Conservation (phyloP, 306 rosid species). For the Leucaena leucocephala region DNA sequence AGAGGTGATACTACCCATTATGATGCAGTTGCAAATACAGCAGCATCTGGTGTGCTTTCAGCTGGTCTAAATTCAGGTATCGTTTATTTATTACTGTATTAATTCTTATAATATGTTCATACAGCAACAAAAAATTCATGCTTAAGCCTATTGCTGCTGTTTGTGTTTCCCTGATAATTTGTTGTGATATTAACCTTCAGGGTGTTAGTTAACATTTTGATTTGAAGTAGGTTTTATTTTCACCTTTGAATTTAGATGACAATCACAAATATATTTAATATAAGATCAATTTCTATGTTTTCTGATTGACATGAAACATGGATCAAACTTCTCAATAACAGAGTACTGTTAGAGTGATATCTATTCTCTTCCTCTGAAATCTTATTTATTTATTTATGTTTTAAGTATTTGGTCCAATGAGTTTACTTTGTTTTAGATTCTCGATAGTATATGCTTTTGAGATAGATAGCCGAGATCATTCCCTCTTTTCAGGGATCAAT, state of each 20-base stretch:
- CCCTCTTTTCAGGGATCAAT: not conserved
- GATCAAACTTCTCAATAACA: not conserved
- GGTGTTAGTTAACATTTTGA: not conserved
- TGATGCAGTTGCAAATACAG: conserved; percentile 88
- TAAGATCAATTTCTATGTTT: not conserved
- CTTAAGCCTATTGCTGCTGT: conserved; percentile 19
- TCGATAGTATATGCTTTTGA: not conserved
- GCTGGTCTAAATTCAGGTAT: conserved; percentile 84
- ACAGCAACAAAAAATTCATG: conserved; percentile 1
- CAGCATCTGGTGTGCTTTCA: conserved; percentile 95
- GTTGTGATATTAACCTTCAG: not conserved
- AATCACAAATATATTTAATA: not conserved
- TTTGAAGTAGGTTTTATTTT: not conserved
- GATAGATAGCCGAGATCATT: not conserved
- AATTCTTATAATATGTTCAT: not conserved
- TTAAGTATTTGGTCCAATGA: not conserved
- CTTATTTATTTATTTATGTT: no score
- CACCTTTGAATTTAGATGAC: not conserved
- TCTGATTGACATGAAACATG: not conserved
- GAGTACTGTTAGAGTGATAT: not conserved
- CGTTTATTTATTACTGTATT: conserved; percentile 5
- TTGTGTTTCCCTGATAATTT: conserved; percentile 4
- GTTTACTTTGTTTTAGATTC: not conserved
- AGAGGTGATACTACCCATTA: conserved; percentile 96
- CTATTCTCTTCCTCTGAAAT: not conserved